These are phyloP conservation scores for Ogataea corticis DNA, from an alignment of 805 yeast genomes.

Conservation along the genomic window DNA sequence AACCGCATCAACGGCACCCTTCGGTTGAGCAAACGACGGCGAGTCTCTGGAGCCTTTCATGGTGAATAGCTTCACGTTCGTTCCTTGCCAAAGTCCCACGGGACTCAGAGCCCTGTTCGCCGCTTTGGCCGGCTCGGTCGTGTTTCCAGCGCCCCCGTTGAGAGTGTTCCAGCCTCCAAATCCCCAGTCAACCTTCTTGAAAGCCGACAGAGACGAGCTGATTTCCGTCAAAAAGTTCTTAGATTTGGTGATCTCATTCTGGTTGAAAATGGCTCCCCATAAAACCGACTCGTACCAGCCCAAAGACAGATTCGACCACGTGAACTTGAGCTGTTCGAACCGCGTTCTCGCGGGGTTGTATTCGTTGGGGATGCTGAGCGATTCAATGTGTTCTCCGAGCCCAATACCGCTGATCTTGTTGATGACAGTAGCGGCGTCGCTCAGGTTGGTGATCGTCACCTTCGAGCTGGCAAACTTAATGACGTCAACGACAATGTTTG, in stretches of 20 bases:
- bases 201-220: conserved; percentile 31
- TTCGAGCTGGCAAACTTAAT: conserved; percentile 30
- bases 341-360: conserved; percentile 41
- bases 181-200: conserved; percentile 38
- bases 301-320: conserved; percentile 62
- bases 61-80: conserved; percentile 46
- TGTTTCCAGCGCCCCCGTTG: not conserved
- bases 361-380: conserved; percentile 33
- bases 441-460: conserved; percentile 35
- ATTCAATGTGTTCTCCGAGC: conserved; percentile 12
- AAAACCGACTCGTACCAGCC: conserved; percentile 76
- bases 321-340: conserved; percentile 50
- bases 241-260: conserved; percentile 36
- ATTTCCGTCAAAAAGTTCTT: conserved; percentile 37
- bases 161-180: conserved; percentile 26
- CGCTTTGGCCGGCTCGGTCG: conserved; percentile 7
- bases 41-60: conserved; percentile 25
- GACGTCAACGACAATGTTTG: conserved; percentile 40
- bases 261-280: conserved; percentile 56
- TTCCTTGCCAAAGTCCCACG: conserved; percentile 45
- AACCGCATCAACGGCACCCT: conserved; percentile 47
- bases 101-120: conserved; percentile 18
- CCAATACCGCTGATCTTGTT: conserved; percentile 43
- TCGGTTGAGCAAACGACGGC: conserved; percentile 36
- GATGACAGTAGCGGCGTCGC: conserved; percentile 36